A percentile compares a stretch with the other conserved stretches of the same genome.
These are phyloP conservation scores for Wilcoxina mikolae DNA, from an alignment of 495 filamentous ascomycete species.

Conservation along the genomic window DNA sequence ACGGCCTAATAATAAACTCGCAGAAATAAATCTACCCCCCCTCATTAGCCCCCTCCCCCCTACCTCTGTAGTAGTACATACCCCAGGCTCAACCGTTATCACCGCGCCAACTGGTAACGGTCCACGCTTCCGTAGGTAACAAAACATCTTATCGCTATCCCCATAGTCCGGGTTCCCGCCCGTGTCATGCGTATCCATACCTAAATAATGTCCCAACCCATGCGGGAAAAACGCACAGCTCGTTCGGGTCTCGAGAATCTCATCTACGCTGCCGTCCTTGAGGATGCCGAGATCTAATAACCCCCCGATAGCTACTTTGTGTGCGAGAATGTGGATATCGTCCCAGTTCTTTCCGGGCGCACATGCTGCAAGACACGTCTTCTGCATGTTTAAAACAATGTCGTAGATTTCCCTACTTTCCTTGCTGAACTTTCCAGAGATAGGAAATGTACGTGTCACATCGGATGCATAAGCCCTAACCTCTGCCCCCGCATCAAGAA, in stretches of 20 bases:
- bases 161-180: slow-evolving; percentile 75
- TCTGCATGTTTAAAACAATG: slow-evolving; percentile 76
- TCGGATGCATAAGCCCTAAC: slow-evolving; percentile 69
- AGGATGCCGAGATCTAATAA: slow-evolving; percentile 63
- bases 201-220: slow-evolving; percentile 79
- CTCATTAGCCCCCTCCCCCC: background rate
- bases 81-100: slow-evolving; percentile 80
- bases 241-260: slow-evolving; percentile 57
- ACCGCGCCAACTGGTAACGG: slow-evolving; percentile 59
- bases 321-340: slow-evolving; percentile 61
- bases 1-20: slow-evolving; percentile 78
- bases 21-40: slow-evolving; percentile 71
- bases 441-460: slow-evolving; percentile 79
- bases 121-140: slow-evolving; percentile 70
- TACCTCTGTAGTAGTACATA: slow-evolving; percentile 31
- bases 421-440: slow-evolving; percentile 55
- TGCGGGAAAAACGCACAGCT: slow-evolving; percentile 87
- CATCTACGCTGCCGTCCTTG: slow-evolving; percentile 45
- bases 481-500: slow-evolving; percentile 76
- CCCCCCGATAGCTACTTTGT: slow-evolving; percentile 68
- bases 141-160: slow-evolving; percentile 72
- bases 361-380: slow-evolving; percentile 52
- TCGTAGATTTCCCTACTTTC: slow-evolving; percentile 71
- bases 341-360: slow-evolving; percentile 75
- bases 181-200: slow-evolving; percentile 89